Evolutionary conservation across 176 grass and related monocot genomes (phyloP).

Genomic region (Hsuehochloa calcarea): DNA sequence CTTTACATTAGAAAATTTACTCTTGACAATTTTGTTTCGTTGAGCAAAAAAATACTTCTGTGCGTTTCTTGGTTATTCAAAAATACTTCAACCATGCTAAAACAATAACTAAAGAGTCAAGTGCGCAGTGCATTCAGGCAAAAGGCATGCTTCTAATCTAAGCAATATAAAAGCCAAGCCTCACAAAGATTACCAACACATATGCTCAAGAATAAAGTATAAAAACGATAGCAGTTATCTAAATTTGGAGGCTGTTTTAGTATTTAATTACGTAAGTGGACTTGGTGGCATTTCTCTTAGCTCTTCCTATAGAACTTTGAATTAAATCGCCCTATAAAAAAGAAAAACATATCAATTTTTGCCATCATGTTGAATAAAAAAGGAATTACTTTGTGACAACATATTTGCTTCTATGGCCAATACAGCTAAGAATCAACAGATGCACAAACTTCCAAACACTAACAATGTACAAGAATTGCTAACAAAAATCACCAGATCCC

Average conservation of each 20-base stretch:
- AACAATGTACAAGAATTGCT: background rate
- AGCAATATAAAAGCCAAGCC: background rate
- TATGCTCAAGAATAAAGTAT: background rate
- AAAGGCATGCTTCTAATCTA: constrained; percentile 11
- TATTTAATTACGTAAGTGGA: background rate
- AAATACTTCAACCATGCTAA: constrained; percentile 13
- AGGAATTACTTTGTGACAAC: background rate
- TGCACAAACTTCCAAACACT: background rate
- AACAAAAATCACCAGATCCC: constrained; percentile 13
- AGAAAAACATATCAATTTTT: background rate
- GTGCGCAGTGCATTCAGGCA: constrained; percentile 16
- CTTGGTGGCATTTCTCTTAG: background rate
- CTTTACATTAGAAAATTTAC: too few species aligned
- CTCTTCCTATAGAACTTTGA: background rate
- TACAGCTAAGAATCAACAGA: background rate
- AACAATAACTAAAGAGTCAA: background rate
- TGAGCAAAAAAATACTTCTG: too few species aligned
- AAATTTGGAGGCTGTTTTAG: background rate
- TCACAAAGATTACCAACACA: background rate
- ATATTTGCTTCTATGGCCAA: background rate
- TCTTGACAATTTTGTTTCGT: too few species aligned
- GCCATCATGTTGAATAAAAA: background rate
- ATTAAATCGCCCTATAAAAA: background rate
- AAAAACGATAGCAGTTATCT: background rate
- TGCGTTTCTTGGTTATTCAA: too few species aligned